Conservation (phyloP, 2,329 filamentous ascomycete genomes). For the Diaporthe sp. region DNA sequence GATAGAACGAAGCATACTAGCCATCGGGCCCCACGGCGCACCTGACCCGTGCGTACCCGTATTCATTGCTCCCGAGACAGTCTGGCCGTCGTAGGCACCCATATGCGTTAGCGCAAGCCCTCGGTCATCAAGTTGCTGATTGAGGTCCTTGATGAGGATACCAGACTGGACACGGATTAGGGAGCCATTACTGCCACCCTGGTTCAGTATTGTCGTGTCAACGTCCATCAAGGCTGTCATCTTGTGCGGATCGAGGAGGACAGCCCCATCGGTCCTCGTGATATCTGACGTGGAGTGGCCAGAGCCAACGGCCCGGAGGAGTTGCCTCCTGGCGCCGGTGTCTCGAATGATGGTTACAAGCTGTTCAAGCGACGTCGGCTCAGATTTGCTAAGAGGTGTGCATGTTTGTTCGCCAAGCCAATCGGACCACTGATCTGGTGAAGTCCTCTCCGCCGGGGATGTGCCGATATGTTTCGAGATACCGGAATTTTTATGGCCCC, state of each 20-base stretch:
- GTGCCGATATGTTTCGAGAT: background rate
- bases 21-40: slow-evolving; percentile 37
- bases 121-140: slow-evolving; percentile 38
- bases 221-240: slow-evolving; percentile 37
- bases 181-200: background rate
- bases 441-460: background rate
- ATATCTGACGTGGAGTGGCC: slow-evolving; percentile 43
- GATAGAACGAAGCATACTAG: slow-evolving; percentile 37
- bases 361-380: slow-evolving; percentile 38
- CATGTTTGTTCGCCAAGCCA: slow-evolving; percentile 39
- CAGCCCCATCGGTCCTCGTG: slow-evolving; percentile 36
- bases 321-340: slow-evolving; percentile 34
- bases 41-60: slow-evolving; percentile 42
- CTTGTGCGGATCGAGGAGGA: slow-evolving; percentile 37
- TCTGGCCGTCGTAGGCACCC: slow-evolving; percentile 42
- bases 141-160: slow-evolving; percentile 40
- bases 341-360: slow-evolving; percentile 38
- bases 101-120: slow-evolving; percentile 40
- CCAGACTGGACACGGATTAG: slow-evolving; percentile 39
- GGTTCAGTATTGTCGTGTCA: slow-evolving; percentile 31
- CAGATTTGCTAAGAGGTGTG: slow-evolving; percentile 35
- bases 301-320: slow-evolving; percentile 40
- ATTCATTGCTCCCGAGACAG: slow-evolving; percentile 39
- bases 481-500: background rate
- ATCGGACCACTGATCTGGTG: slow-evolving; percentile 36